A percentile compares a stretch with the other conserved stretches of the same genome.
Evolutionary conservation across 306 rosid species (phyloP).

Genomic region (Inga leiocalycina): DNA sequence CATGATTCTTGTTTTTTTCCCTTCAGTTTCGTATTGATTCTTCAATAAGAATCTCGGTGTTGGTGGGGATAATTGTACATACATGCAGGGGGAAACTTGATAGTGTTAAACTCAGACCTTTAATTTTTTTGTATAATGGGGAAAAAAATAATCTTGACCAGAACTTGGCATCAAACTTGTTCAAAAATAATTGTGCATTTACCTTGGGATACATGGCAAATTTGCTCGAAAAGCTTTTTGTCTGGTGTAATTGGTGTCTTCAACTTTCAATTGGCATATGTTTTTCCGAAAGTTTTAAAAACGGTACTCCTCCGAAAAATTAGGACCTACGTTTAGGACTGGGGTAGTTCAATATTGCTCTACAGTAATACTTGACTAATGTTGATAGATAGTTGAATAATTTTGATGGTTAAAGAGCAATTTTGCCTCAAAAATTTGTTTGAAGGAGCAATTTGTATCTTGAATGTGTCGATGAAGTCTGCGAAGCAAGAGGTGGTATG

Average conservation of each 20-base stretch:
- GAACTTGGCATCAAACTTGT: neutral
- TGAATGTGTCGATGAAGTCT: too few relatives aligned
- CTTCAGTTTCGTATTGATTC: constrained; percentile 25
- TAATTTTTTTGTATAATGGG: neutral
- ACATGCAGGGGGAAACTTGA: constrained; percentile 28
- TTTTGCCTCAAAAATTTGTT: too few relatives aligned
- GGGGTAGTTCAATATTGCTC: too few relatives aligned
- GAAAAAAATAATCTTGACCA: neutral
- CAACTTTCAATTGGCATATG: neutral
- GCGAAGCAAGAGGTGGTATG: too few relatives aligned
- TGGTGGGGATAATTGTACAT: constrained; percentile 41
- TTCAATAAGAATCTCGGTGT: constrained; percentile 22
- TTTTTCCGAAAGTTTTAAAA: too few relatives aligned
- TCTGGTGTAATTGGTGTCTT: neutral
- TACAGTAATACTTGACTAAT: neutral
- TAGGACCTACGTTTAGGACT: too few relatives aligned
- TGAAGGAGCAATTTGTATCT: too few relatives aligned
- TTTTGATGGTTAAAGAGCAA: neutral
- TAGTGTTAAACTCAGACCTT: neutral
- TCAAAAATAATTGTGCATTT: neutral
- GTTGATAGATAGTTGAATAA: neutral
- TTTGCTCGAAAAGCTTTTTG: too few relatives aligned
- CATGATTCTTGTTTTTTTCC: neutral
- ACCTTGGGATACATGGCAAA: neutral
- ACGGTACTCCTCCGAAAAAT: too few relatives aligned